Evolutionary conservation across 352 stramenopile species (phyloP), one percentile per base, ranked within the genome.

Genomic region (Pythium coloratum): DNA sequence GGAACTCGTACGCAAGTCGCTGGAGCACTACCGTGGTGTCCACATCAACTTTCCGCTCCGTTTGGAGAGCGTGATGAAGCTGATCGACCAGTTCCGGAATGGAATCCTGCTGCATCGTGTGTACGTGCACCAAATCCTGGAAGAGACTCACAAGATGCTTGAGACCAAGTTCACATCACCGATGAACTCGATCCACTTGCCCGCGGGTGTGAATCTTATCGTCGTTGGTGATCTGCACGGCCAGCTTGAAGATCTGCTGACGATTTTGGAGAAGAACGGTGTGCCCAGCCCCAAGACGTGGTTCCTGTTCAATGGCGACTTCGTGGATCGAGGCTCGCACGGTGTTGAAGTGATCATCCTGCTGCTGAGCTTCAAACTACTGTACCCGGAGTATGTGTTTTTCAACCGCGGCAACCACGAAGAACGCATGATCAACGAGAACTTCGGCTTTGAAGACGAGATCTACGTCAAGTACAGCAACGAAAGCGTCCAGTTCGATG

Each of bases 261-360:
- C 92, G 2, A 98, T 98, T 42, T 84, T 99, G 47, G 92, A 91
- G 60, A 88, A 96, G 70, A 97, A 96, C 61, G 93, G 93, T 14
- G 72, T 95, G 20, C 95, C 96, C 1, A 92, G 76, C 49, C 65
- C 75, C 18, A 94, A 91, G 53, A 98, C 91, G 50, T 91, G 85
- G 80, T 98, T 98, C 71, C 71, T 99, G 0, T 98, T 99, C 72
- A 99, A 99, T 61, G 96, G 96, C 3, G 95, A 99, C 67, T 98
- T 98, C 69, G 96, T 98, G 26, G 96, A 99, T 75, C 87, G 96
- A 1, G 96, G 96, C 5, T 87, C 79, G 1, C 84, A 98, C 34
- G 93, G 94, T 26, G 82, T 97, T n/a, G 95, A 99, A 70, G 88
- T 98, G 4, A 90, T 97, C 51, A 79, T 92, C 38, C 68, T 94